Evolutionary conservation across 768 basidiomycete genomes (phyloP).

Genomic region (Amanita rubescens): DNA sequence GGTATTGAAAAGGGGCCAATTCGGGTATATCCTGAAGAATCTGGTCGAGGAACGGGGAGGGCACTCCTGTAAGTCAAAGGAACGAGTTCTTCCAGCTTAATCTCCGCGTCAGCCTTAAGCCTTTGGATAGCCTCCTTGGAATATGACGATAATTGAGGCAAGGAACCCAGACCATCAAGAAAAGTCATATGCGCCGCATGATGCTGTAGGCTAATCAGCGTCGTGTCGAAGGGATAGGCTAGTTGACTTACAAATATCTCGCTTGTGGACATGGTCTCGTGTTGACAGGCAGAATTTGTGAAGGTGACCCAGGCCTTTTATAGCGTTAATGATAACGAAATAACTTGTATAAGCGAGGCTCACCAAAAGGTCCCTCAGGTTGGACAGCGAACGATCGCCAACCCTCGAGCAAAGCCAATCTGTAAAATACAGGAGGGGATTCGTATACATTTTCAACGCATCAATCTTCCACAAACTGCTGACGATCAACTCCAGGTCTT

Average conservation of each 20-base stretch:
- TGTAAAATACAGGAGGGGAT: conserved; percentile 64
- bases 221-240: neutral
- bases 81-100: conserved; percentile 48
- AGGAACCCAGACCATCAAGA: conserved; percentile 79
- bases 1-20: conserved; percentile 72
- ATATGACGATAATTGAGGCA: conserved; percentile 65
- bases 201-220: conserved; percentile 43
- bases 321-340: conserved; percentile 3
- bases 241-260: conserved; percentile 59
- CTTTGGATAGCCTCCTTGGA: conserved; percentile 48
- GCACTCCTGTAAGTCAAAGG: conserved; percentile 30
- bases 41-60: conserved; percentile 20
- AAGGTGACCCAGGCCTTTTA: conserved; percentile 89
- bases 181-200: conserved; percentile 92
- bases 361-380: conserved; percentile 86
- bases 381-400: conserved; percentile 58
- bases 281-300: conserved; percentile 51
- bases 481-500: conserved; percentile 76
- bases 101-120: conserved; percentile 53
- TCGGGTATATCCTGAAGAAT: conserved; percentile 35
- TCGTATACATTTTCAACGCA: conserved; percentile 47
- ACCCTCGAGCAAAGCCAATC: conserved; percentile 67
- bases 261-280: conserved; percentile 27
- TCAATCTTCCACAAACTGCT: conserved; percentile 57
- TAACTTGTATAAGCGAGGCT: conserved; percentile 15